Evolutionary conservation across 2,329 filamentous ascomycete species (phyloP).

Genomic region (Mycogone perniciosa): DNA sequence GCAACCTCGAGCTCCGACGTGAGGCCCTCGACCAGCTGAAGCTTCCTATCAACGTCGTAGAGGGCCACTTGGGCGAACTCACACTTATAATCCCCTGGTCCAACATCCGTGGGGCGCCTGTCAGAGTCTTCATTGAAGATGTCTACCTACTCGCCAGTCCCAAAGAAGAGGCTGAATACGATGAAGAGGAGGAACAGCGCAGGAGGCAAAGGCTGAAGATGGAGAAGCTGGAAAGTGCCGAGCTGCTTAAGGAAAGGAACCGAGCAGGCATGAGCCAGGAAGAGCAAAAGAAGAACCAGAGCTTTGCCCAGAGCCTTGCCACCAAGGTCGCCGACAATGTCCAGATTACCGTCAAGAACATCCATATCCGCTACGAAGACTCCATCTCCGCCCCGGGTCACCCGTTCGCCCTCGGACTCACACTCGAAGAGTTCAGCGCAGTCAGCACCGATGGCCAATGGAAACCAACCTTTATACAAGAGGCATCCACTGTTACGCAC

Average conservation of each 20-base stretch:
- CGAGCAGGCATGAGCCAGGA: constrained; percentile 91
- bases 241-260: constrained; percentile 85
- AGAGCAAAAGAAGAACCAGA: constrained; percentile 96
- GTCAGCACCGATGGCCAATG: constrained; percentile 93
- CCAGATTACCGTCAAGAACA: constrained; percentile 96
- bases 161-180: constrained; percentile 89
- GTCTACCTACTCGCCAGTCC: constrained; percentile 92
- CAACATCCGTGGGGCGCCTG: constrained; percentile 87
- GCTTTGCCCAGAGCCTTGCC: constrained; percentile 88
- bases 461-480: constrained; percentile 93
- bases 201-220: constrained; percentile 91
- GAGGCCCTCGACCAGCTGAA: constrained; percentile 97
- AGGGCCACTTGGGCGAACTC: constrained; percentile 87
- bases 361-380: constrained; percentile 97
- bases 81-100: constrained; percentile 96
- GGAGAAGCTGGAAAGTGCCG: constrained; percentile 95
- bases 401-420: constrained; percentile 88
- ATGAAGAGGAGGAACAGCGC: constrained; percentile 85
- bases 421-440: constrained; percentile 92
- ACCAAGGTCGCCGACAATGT: constrained; percentile 98
- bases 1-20: constrained; percentile 82
- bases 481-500: constrained; percentile 74
- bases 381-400: constrained; percentile 91
- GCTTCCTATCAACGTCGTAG: constrained; percentile 91
- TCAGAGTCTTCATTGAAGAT: constrained; percentile 94